phyloP scores from a whole-genome alignment of 768 basidiomycete genomes.

The Mycena polygramma region DNA sequence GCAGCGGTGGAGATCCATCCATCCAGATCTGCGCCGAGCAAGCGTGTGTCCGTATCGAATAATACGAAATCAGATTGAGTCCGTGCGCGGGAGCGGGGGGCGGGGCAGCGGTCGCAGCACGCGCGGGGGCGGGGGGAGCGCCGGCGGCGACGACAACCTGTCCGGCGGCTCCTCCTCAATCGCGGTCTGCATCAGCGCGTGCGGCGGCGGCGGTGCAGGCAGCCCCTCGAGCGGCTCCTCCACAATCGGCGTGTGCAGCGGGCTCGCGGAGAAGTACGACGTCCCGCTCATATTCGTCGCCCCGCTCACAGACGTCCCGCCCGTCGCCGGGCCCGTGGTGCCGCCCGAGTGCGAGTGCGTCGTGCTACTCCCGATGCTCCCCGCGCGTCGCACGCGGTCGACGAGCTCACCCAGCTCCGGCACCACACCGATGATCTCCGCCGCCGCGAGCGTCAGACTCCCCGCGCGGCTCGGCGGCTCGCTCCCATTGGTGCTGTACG shows the following conservation, averaged over 20 bases:
- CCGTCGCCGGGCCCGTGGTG: neutral
- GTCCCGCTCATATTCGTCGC: neutral
- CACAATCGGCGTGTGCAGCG: slow-evolving; percentile 13
- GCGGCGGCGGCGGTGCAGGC: neutral
- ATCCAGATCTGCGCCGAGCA: neutral
- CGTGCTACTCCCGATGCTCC: slow-evolving; percentile 27
- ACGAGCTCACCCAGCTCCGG: slow-evolving; percentile 20
- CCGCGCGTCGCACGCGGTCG: slow-evolving; percentile 17
- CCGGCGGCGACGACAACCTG: neutral
- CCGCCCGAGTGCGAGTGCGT: slow-evolving; percentile 3
- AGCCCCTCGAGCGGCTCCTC: slow-evolving; percentile 21
- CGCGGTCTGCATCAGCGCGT: neutral
- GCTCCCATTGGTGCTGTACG: slow-evolving; percentile 38
- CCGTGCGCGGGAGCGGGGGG: slow-evolving; percentile 2
- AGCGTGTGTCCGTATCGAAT: neutral
- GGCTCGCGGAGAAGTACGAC: slow-evolving; percentile 19
- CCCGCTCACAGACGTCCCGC: neutral
- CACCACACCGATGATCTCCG: slow-evolving; percentile 40
- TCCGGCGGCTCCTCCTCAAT: slow-evolving; percentile 12
- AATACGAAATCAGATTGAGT: neutral
- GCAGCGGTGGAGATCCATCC: neutral
- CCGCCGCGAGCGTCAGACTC: slow-evolving; percentile 47
- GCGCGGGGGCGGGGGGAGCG: slow-evolving; percentile 9
- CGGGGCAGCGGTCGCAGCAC: slow-evolving; percentile 1
- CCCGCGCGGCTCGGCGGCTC: slow-evolving; percentile 54